Conservation (phyloP, 306 rosid genomes). For the Prosopis cineraria region DNA sequence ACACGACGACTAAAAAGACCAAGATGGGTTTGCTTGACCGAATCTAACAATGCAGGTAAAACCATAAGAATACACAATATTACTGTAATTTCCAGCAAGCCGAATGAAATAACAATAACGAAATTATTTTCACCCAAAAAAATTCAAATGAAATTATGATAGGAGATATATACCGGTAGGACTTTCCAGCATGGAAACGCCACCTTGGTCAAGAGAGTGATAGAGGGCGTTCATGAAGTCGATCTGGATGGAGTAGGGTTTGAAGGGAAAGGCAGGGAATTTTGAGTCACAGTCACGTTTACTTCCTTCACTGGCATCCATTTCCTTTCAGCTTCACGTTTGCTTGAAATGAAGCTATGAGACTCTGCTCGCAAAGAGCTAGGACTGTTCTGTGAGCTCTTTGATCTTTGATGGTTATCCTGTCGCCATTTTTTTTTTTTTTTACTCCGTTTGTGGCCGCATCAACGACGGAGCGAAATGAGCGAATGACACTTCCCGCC, state of each 20-base stretch:
- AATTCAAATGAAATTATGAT: background rate
- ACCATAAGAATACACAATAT: background rate
- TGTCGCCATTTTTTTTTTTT: background rate
- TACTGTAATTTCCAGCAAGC: background rate
- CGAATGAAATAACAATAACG: background rate
- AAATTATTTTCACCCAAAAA: background rate
- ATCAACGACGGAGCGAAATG: background rate
- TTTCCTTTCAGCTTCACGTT: slow-evolving; percentile 9
- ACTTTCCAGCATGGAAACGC: slow-evolving; percentile 91
- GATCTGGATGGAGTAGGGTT: slow-evolving; percentile 79
- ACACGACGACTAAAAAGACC: background rate
- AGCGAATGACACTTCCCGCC: background rate
- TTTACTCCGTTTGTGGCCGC: background rate
- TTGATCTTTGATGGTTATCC: background rate
- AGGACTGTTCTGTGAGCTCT: background rate
- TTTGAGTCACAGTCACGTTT: slow-evolving; percentile 32
- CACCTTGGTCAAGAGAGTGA: slow-evolving; percentile 68
- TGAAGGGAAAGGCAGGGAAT: slow-evolving; percentile 76
- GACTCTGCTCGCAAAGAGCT: background rate
- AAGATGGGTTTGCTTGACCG: background rate
- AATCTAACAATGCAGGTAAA: too few species aligned
- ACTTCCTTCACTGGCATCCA: slow-evolving; percentile 38
- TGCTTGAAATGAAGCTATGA: background rate
- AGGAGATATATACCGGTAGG: slow-evolving; percentile 65
- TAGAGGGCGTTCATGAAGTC: slow-evolving; percentile 90